Evolutionary conservation across 345 rosid species (phyloP).

Genomic region (Aquilaria sinensis): DNA sequence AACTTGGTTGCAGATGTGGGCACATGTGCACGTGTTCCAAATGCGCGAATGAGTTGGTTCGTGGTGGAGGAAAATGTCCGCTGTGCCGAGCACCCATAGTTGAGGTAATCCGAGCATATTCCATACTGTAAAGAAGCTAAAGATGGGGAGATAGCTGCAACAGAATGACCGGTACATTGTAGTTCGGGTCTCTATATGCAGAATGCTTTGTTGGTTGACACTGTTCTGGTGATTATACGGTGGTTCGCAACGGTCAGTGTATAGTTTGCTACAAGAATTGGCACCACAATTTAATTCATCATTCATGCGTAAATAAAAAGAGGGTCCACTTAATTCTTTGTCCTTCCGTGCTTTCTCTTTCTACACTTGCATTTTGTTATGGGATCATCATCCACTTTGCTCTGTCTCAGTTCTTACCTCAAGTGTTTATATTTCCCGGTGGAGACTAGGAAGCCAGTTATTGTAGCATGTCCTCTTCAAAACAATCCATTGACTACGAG

Average conservation of each 20-base stretch:
- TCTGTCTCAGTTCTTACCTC: no score
- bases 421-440: no score
- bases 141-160: not conserved
- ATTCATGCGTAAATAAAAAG: conserved; percentile 42
- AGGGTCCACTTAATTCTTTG: no score
- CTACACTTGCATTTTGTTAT: no score
- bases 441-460: no score
- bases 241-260: conserved; percentile 26
- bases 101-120: conserved; percentile 76
- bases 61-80: conserved; percentile 72
- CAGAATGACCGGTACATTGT: conserved; percentile 2
- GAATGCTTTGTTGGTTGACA: conserved; percentile 20
- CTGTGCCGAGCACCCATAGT: conserved; percentile 72
- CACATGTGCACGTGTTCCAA: conserved; percentile 87
- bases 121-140: conserved; percentile 44
- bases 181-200: conserved; percentile 10
- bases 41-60: conserved; percentile 63
- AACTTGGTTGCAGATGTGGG: conserved; percentile 45
- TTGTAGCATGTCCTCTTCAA: no score
- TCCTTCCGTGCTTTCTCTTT: no score
- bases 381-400: no score
- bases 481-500: no score
- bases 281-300: conserved; percentile 23
- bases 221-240: conserved; percentile 34
- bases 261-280: conserved; percentile 44